phyloP scores from a whole-genome alignment of 176 grass and related monocot genomes.

The Paspalum notatum region DNA sequence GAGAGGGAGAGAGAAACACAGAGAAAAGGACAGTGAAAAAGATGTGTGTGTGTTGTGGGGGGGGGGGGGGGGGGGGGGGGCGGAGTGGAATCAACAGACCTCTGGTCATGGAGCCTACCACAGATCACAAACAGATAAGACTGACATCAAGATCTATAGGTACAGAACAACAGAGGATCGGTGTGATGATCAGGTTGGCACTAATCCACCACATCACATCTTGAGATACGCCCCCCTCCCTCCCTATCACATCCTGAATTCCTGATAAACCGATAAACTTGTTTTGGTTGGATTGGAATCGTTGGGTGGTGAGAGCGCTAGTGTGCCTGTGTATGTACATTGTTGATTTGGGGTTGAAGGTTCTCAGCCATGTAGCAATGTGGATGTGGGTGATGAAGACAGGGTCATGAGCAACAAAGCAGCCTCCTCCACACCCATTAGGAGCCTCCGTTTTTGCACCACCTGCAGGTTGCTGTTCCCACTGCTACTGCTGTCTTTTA shows the following conservation, averaged over 20 bases:
- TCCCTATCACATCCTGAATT: constrained; percentile 21
- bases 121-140: constrained; percentile 42
- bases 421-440: constrained; percentile 74
- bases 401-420: constrained; percentile 81
- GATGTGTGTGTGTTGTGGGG: not conserved
- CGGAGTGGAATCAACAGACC: constrained; percentile 27
- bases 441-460: constrained; percentile 52
- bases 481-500: constrained; percentile 38
- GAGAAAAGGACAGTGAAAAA: not conserved
- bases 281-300: constrained; percentile 25
- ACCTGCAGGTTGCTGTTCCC: constrained; percentile 45
- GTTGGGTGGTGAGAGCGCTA: not conserved
- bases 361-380: constrained; percentile 54
- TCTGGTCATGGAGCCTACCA: constrained; percentile 40
- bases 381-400: constrained; percentile 62
- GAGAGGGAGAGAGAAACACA: not conserved
- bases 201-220: constrained; percentile 33
- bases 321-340: constrained; percentile 33
- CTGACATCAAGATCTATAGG: constrained; percentile 10
- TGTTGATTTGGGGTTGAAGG: not conserved
- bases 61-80: too few relatives aligned
- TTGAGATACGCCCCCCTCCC: not conserved
- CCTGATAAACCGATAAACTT: not conserved
- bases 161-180: not conserved
- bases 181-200: constrained; percentile 9